Base-by-base conservation (phyloP, 257 asterid genomes). In the Linderniella brevidens region DNA sequence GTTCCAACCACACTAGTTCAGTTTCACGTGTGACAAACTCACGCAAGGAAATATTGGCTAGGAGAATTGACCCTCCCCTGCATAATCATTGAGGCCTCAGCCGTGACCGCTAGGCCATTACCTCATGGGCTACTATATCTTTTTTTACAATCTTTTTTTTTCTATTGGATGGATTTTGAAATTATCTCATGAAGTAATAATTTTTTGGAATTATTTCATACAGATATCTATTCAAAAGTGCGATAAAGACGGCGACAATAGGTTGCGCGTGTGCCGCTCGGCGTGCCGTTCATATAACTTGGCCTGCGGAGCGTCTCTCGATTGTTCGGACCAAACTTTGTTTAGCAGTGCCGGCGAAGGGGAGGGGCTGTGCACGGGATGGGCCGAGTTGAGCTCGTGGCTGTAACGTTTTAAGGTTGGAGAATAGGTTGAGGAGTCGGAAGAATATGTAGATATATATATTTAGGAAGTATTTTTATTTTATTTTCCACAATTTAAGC, bases 201-300 rank as follows among this genome's bases (percentile, higher is more conserved):
- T 8, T 37, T 37, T 6, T 37, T 37, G 8, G 40, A 37, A 37
- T 39, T 10, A 1, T 11, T 48, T 45, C 59, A 51, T 59, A 55
- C 87, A 87, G 97, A 87, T 87, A 64, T 88, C 98, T 3, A 88
- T 88, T 37, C 96, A 92, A 61, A 86, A 77, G 69, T 92, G 99
- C 15, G 99, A 92, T 53, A 46, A 58, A 37, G 93, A 92, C 15
- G 94, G 94, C 0, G 96, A 92, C 67, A 79, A 92, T 70, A 67
- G 99, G 66, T 62, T 92, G 43, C 69, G 99, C 8, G 99, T 92
- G 46, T 92, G 99, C 72, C 99, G 71, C 64, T 80, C 96, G 0
- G 99, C 99, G 0, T 92, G 99, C 74, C 82, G 82, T 45, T 75
- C 96, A 0, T 92, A 92, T 47, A 92, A 92, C 78, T 37, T 55